phyloP scores from a whole-genome alignment of 2,329 filamentous ascomycete genomes.

The Talaromyces funiculosus region DNA sequence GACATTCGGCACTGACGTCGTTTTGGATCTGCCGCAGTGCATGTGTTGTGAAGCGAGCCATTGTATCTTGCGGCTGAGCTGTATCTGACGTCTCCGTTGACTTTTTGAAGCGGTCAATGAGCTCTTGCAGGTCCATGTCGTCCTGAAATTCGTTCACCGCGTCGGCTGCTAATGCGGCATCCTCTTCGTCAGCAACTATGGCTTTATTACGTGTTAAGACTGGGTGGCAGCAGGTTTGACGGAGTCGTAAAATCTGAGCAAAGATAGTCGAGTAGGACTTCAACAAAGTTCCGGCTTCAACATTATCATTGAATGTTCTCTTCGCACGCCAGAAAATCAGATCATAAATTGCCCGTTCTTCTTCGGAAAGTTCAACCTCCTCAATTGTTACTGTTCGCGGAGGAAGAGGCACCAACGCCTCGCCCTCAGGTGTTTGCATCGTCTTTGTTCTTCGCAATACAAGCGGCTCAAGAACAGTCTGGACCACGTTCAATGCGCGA shows the following conservation, averaged over 20 bases:
- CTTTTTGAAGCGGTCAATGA: constrained; percentile 78
- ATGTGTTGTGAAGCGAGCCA: constrained; percentile 75
- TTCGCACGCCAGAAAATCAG: constrained; percentile 81
- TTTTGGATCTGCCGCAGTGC: constrained; percentile 87
- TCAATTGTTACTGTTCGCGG: constrained; percentile 78
- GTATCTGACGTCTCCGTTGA: constrained; percentile 54
- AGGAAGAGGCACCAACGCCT: constrained; percentile 75
- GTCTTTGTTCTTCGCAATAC: constrained; percentile 93
- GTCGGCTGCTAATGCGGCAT: constrained; percentile 71
- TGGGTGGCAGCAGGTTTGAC: constrained; percentile 92
- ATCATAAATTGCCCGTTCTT: constrained; percentile 87
- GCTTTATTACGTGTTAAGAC: constrained; percentile 79
- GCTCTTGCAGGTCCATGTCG: constrained; percentile 86
- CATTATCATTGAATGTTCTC: constrained; percentile 74
- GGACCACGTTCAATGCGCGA: constrained; percentile 88
- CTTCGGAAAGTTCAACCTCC: constrained; percentile 74
- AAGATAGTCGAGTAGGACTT: constrained; percentile 97
- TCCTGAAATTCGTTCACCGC: constrained; percentile 76
- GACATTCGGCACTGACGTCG: constrained; percentile 83
- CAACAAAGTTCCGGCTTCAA: constrained; percentile 86
- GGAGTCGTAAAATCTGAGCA: constrained; percentile 85
- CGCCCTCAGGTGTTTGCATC: constrained; percentile 89
- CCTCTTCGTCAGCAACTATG: constrained; percentile 80
- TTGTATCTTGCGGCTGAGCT: constrained; percentile 46
- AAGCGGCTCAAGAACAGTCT: constrained; percentile 92